A percentile compares a stretch with the other conserved stretches of the same genome.
These are phyloP conservation scores for Saturnispora ahearnii DNA, from an alignment of 805 yeast species.

Conservation along the genomic window DNA sequence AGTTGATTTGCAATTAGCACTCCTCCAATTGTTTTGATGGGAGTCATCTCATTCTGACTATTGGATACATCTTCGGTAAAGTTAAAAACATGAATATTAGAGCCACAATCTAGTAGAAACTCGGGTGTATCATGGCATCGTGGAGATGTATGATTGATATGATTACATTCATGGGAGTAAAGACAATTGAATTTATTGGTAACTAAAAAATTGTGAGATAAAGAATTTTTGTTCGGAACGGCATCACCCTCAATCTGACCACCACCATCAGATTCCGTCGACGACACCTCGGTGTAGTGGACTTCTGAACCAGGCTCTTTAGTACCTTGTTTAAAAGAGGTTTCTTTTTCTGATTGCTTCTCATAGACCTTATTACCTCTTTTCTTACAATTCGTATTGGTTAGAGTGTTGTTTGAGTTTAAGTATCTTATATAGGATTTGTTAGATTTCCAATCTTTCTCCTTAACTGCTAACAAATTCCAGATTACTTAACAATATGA, in stretches of 20 bases:
- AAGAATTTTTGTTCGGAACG: neutral
- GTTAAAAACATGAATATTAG: neutral
- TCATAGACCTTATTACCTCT: too few relatives aligned
- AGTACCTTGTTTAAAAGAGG: too few relatives aligned
- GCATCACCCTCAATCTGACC: neutral
- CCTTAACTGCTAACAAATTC: neutral
- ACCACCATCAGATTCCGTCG: too few relatives aligned
- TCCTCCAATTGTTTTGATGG: neutral
- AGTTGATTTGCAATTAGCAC: neutral
- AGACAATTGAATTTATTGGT: neutral
- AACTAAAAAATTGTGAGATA: neutral
- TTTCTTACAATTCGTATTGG: too few relatives aligned
- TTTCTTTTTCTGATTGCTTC: too few relatives aligned
- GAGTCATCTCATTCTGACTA: neutral
- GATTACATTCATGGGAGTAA: neutral
- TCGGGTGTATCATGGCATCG: neutral
- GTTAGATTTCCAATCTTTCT: neutral
- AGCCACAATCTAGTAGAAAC: neutral
- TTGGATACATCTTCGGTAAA: neutral
- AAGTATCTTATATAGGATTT: neutral
- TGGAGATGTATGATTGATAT: neutral
- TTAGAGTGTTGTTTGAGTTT: too few relatives aligned
- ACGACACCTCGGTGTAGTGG: too few relatives aligned
- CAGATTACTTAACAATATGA: neutral
- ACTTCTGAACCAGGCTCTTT: too few relatives aligned